Evolutionary conservation across 108 stramenopile species (phyloP), one percentile per base, ranked within the genome.

Genomic region (Craspedostauros australis): DNA sequence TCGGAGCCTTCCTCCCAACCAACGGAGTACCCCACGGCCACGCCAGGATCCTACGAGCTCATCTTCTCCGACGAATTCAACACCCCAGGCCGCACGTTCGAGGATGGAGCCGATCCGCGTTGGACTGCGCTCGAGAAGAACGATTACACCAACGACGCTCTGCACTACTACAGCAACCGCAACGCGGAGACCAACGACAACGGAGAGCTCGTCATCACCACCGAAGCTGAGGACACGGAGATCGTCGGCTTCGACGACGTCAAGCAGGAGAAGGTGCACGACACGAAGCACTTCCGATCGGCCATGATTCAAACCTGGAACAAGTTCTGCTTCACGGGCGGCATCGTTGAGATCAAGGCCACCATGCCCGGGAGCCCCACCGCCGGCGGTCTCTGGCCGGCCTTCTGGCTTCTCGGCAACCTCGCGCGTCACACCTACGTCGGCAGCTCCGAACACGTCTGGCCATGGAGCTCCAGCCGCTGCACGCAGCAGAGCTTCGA

Each of bases 301-400:
- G 98, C 87, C 30, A 97, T 99, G 96, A 5, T 99, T 27, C 96
- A 95, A 57, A 60, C 73, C 5, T 99, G 98, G 98, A 92, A 99
- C 64, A 99, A 99, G 52, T 99, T 99, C 64, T 99, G 98, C 63
- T 97, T 97, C 59, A 94, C 95, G 1, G 98, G 98, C 14, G 98
- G 98, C 18, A 76, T 96, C 29, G 56, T 97, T 37, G 96, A 97
- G 59, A 82, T 95, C 14, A 66, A 83, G 54, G 91, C 91, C 3
- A 34, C 53, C 11, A 57, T 99, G 23, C 98, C 98, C 2, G 98
- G 98, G 8, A 77, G 68, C 31, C 42, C 46, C 18, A 41, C 80
- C 44, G 72, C 95, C 2, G 95, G 92, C 21, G 96, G 96, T 2
- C 57, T 98, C 36, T 98, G 98, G 98, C 98, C 98, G 20, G 98